Evolutionary conservation across 2,329 filamentous ascomycete species (phyloP), one percentile per base, ranked within the genome.

Genomic region (Ophiostoma montium): DNA sequence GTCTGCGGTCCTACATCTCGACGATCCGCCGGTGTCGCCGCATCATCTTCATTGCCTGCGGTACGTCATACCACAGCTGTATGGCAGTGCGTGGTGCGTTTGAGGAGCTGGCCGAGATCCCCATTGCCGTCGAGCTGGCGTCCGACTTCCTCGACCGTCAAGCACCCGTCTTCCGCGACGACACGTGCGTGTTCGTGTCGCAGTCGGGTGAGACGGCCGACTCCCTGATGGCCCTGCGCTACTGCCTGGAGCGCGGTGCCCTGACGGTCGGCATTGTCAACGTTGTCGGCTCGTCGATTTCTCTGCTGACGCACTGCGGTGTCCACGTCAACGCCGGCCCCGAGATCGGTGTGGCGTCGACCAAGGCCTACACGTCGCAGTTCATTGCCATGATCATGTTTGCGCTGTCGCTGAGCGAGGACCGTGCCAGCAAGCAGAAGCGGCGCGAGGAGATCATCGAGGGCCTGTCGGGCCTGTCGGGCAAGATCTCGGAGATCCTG

Each of bases 371-470:
- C 72, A 98, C 92, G 13, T 96, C 92, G 43, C 92, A 98, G 67
- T 98, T 96, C 67, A 87, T 98, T 62, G 94, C 92, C 65, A 95
- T 98, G 88, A 85, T 96, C 70, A 98, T 98, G 92, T 96, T 98
- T 62, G 92, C 92, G 7, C 75, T 98, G 55, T 95, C 89, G 30
- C 78, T 98, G 51, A 92, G 86, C 62, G 92, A 98, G 71, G 92
- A 98, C 68, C 86, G 92, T 59, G 86, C 89, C 38, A 95, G 88
- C 58, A 98, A 98, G 79, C 78, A 84, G 61, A 80, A 84, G 71
- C 80, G 90, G 62, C 84, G 92, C 31, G 81, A 92, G 68, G 89
- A 95, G 69, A 96, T 98, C 62, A 95, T 98, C 76, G 84, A 94
- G 58, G 90, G 92, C 60, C 80, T 98, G 30, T 75, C 77, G 61